phyloP scores from a whole-genome alignment of 2,329 filamentous ascomycete genomes.

The Corinectria fuckeliana region DNA sequence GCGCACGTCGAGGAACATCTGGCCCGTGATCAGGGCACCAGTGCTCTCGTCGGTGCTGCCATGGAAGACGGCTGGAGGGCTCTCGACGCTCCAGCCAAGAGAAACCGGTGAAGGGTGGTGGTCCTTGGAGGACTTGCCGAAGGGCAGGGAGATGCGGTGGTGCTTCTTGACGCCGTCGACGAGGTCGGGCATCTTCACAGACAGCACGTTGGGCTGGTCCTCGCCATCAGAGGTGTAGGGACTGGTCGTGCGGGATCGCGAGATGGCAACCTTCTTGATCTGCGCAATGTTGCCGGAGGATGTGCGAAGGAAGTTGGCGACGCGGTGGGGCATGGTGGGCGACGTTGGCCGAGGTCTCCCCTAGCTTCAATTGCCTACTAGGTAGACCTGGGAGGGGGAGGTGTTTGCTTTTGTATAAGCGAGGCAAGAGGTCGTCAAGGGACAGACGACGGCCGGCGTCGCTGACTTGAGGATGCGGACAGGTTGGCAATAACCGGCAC shows the following conservation, averaged over 20 bases:
- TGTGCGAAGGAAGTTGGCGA: slow-evolving; percentile 63
- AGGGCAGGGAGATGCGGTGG: slow-evolving; percentile 50
- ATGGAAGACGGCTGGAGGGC: slow-evolving; percentile 84
- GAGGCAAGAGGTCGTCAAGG: neutral
- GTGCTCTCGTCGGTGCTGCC: slow-evolving; percentile 76
- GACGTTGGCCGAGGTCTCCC: slow-evolving; percentile 2
- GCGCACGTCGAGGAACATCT: slow-evolving; percentile 75
- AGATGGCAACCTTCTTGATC: slow-evolving; percentile 50
- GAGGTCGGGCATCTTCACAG: slow-evolving; percentile 49
- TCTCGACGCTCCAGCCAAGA: slow-evolving; percentile 74
- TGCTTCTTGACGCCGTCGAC: slow-evolving; percentile 50
- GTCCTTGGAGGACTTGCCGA: slow-evolving; percentile 53
- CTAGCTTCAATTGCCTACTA: neutral
- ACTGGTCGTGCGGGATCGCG: slow-evolving; percentile 42
- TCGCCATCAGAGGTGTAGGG: slow-evolving; percentile 47
- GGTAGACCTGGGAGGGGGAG: neutral
- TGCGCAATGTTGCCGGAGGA: slow-evolving; percentile 62
- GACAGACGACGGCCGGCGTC: slow-evolving; percentile 19
- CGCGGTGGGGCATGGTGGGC: slow-evolving; percentile 61
- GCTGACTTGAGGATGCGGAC: slow-evolving; percentile 9
- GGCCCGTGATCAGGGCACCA: slow-evolving; percentile 85
- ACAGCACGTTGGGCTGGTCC: slow-evolving; percentile 37
- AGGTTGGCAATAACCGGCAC: slow-evolving; percentile 1
- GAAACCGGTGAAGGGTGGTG: slow-evolving; percentile 49
- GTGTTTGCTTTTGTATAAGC: slow-evolving; percentile 3